phyloP scores from a whole-genome alignment of 2,329 filamentous ascomycete species.

The Incumbomyces delicatus region DNA sequence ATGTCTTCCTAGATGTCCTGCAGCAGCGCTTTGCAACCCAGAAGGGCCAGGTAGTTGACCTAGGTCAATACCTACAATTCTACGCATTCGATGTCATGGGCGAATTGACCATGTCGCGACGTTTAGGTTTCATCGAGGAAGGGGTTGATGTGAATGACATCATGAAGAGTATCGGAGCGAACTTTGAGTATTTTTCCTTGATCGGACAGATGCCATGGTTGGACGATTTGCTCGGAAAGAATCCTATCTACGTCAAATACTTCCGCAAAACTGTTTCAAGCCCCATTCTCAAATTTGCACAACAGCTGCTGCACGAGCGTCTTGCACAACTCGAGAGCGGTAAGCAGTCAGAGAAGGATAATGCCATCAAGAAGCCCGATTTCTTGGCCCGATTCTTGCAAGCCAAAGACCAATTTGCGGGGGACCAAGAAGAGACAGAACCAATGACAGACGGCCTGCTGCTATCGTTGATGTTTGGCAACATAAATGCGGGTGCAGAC shows the following conservation, averaged over 20 bases:
- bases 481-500: slow-evolving; percentile 56
- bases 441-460: slow-evolving; percentile 15
- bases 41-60: slow-evolving; percentile 19
- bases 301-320: slow-evolving; percentile 14
- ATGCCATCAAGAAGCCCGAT: slow-evolving; percentile 12
- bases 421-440: slow-evolving; percentile 5
- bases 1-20: slow-evolving; percentile 21
- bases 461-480: slow-evolving; percentile 20
- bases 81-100: slow-evolving; percentile 31
- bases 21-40: slow-evolving; percentile 19
- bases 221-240: slow-evolving; percentile 28
- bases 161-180: slow-evolving; percentile 23
- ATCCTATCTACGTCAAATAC: slow-evolving; percentile 21
- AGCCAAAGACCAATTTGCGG: slow-evolving; percentile 12
- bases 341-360: slow-evolving; percentile 8
- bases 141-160: slow-evolving; percentile 27
- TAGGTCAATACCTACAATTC: slow-evolving; percentile 27
- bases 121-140: slow-evolving; percentile 27
- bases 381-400: slow-evolving; percentile 21
- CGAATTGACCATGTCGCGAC: slow-evolving; percentile 27
- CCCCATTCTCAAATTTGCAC: slow-evolving; percentile 16
- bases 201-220: slow-evolving; percentile 29
- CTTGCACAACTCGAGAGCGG: slow-evolving; percentile 9
- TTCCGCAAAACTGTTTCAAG: slow-evolving; percentile 17
- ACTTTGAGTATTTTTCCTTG: slow-evolving; percentile 22